phyloP scores from a whole-genome alignment of 2,329 filamentous ascomycete species.

The Epichloe hybrida region DNA sequence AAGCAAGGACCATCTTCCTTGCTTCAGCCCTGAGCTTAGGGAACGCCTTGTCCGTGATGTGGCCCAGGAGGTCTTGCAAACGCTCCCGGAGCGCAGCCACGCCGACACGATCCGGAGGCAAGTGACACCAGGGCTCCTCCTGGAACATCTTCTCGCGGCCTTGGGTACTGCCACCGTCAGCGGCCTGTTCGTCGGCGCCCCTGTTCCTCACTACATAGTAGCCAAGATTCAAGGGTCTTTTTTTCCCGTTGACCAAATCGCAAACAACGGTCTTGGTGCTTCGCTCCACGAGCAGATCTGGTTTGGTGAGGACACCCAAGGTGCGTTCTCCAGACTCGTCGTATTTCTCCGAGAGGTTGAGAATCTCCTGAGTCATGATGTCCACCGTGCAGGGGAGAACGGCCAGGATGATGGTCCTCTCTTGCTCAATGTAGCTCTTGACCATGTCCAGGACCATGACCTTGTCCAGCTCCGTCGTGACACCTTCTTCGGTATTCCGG shows the following conservation, averaged over 20 bases:
- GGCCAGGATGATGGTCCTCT: slow-evolving; percentile 34
- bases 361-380: slow-evolving; percentile 27
- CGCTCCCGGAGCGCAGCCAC: slow-evolving; percentile 21
- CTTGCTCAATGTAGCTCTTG: slow-evolving; percentile 29
- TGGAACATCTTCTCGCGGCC: slow-evolving; percentile 27
- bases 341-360: slow-evolving; percentile 20
- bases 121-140: slow-evolving; percentile 15
- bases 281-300: slow-evolving; percentile 36
- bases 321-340: slow-evolving; percentile 30
- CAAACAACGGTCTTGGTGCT: slow-evolving; percentile 24
- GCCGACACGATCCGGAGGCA: slow-evolving; percentile 16
- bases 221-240: slow-evolving; percentile 28
- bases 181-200: slow-evolving; percentile 25
- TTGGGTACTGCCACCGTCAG: slow-evolving; percentile 12
- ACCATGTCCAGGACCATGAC: slow-evolving; percentile 33
- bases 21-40: slow-evolving; percentile 21
- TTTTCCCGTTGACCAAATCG: slow-evolving; percentile 28
- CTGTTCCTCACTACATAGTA: slow-evolving; percentile 37
- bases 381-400: slow-evolving; percentile 28
- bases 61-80: slow-evolving; percentile 23
- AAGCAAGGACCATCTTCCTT: slow-evolving; percentile 8
- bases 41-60: slow-evolving; percentile 26
- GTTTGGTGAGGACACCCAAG: slow-evolving; percentile 42
- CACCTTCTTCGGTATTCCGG: slow-evolving; percentile 16
- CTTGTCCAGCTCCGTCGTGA: slow-evolving; percentile 32